Base-by-base conservation (phyloP, 2,329 filamentous ascomycete species). In the Aspergillus udagawae region DNA sequence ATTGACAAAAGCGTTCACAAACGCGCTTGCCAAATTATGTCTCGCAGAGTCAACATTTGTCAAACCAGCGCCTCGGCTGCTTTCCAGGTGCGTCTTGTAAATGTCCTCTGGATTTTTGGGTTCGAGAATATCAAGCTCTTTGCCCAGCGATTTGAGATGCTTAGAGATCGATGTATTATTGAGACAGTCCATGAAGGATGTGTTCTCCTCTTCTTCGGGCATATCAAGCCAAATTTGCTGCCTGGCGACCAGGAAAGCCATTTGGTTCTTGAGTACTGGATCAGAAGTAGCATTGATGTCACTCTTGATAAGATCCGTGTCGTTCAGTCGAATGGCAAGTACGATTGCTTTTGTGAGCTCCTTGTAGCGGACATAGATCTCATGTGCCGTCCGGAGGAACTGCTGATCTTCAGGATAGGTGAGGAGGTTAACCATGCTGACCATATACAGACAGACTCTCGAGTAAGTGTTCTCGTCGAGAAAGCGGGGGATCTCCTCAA, bases 61-160 rank as follows among this genome's bases (percentile, higher is more conserved):
- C 77, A 96, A 85, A 38, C 92, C 92, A 25, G 91, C 91, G 53
- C 95, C 94, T 60, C 95, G 86, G 67, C 88, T 96, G 78, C 90
- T 97, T 77, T 99, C 94, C 4, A 99, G 84, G 75, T 99, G 94
- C 70, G 92, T 96, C 81, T 99, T 99, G 84, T 99, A 99, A 68
- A 99, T 99, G 69, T 99, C 95, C 72, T 99, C 94, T 0, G 93
- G 95, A 47, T 91, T 90, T 80, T 97, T 97, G 38, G 94, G 94
- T 62, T 99, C 94, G 45, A 97, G 81, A 53, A 99, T 93, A 75
- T 99, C 97, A 54, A 99, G 83, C 74, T 99, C 94, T 77, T 97
- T 97, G 57, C 88, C 95, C 32, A 99, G 81, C 4, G 89, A 86
- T 76, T 96, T 96, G 83, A 96, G 99, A 75, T 97, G 89, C 62